Evolutionary conservation across 768 basidiomycete species (phyloP), one percentile per base, ranked within the genome.

Genomic region (Panaeolus papilionaceus): DNA sequence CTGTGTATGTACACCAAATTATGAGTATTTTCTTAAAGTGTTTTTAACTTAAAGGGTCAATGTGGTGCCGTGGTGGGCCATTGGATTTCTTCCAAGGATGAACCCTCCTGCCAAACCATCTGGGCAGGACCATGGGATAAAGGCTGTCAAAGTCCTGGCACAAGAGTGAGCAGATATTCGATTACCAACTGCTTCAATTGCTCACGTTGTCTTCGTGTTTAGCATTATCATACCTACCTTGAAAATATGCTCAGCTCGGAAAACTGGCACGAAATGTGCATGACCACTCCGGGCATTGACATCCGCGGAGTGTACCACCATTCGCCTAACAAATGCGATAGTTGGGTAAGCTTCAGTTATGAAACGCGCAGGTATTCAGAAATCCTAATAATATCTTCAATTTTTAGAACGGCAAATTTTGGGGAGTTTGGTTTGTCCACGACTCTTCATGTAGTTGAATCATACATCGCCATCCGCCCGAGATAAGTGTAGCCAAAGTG

Each of bases 1-100:
- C 45, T 14, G 7, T 40, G 14, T 40, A 5, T n/a, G n/a, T 40
- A 47, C n/a, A 4, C 1, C 37, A 45, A 16, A 14, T 33, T 28
- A 4, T 11, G 9, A n/a, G 23, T 49, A 8, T 28, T 54, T 58
- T 26, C 1, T 9, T 9, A 39, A 10, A 1, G n/a, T 5, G 28
- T 63, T 37, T 37, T 37, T 62, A 14, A 23, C 14, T 44, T 44
- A 1, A 10, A 73, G 72, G 69, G 71, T 8, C 47, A 61, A 12
- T 73, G 71, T 54, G 68, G 68, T 0, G 61, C 61, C 7, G 71
- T 72, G 0, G 67, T 63, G 18, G 74, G 70, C 3, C 69, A 72
- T 40, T 75, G 71, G 72, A 26, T 51, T 23, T 0, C 47, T 23
- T 7, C 47, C 9, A 10, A 18, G n/a, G 26, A 51, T 51, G 47